Evolutionary conservation across 768 basidiomycete species (phyloP).

Genomic region (Naematelia aurantialba): DNA sequence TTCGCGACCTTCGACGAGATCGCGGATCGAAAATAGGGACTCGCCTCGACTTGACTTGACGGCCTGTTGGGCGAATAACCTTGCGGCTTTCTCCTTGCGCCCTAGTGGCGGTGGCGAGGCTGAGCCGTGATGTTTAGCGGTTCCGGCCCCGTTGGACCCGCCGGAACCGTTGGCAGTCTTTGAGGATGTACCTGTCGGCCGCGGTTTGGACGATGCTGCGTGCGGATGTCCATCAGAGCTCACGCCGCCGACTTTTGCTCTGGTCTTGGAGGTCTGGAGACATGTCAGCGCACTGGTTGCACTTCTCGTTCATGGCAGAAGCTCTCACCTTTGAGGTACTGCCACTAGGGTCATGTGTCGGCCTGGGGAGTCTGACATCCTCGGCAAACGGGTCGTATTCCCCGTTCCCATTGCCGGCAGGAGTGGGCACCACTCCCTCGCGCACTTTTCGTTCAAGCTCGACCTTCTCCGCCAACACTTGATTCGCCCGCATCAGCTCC

Average conservation of each 20-base stretch:
- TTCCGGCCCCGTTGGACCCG: too few relatives aligned
- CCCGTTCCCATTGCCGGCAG: background rate
- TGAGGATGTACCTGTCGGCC: background rate
- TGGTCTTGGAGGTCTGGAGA: background rate
- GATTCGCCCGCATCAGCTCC: slow-evolving; percentile 34
- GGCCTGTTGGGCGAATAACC: slow-evolving; percentile 27
- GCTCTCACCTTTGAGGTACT: background rate
- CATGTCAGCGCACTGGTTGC: background rate
- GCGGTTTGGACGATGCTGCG: slow-evolving; percentile 1
- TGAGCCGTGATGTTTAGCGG: slow-evolving; percentile 6
- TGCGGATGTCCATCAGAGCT: background rate
- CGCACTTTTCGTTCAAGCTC: background rate
- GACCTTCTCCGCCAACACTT: slow-evolving; percentile 18
- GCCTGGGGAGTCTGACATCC: slow-evolving; percentile 16
- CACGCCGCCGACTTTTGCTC: background rate
- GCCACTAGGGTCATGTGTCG: background rate
- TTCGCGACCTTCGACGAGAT: slow-evolving; percentile 23
- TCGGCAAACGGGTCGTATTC: slow-evolving; percentile 44
- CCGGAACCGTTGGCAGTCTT: too few relatives aligned
- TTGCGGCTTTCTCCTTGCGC: slow-evolving; percentile 36
- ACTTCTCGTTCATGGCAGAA: too few relatives aligned
- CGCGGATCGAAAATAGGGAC: slow-evolving; percentile 26
- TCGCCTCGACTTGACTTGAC: slow-evolving; percentile 17
- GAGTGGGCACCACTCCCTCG: background rate
- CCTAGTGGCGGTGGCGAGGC: slow-evolving; percentile 29